phyloP scores from a whole-genome alignment of 2,329 filamentous ascomycete genomes.

The Cercospora nicotianae region DNA sequence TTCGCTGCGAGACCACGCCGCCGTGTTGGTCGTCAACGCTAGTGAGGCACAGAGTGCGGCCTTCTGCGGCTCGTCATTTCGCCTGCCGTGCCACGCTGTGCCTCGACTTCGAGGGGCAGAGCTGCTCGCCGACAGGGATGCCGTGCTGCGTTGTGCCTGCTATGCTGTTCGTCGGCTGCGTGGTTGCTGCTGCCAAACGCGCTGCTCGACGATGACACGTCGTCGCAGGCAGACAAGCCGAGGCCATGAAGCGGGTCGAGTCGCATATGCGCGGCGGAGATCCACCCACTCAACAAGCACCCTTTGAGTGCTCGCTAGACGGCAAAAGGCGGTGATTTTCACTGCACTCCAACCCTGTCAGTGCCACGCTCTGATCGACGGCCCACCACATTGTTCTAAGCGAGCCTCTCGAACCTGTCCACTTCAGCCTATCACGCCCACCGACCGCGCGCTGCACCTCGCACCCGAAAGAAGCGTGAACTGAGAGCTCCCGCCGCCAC shows the following conservation, averaged over 20 bases:
- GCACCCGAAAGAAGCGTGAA: not conserved
- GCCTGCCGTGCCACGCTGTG: slow-evolving; percentile 20
- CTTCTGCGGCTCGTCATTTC: slow-evolving; percentile 26
- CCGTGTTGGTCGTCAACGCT: slow-evolving; percentile 5
- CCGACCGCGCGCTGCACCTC: not conserved
- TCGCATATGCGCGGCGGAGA: not conserved
- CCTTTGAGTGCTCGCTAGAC: not conserved
- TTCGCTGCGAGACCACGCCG: slow-evolving; percentile 7
- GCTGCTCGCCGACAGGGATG: not conserved
- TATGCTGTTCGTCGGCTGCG: not conserved
- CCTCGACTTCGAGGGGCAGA: not conserved
- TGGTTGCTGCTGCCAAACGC: not conserved
- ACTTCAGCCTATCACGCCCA: not conserved
- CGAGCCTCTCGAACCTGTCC: not conserved
- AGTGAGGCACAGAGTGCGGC: slow-evolving; percentile 18
- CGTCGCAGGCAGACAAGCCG: not conserved
- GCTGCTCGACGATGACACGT: not conserved
- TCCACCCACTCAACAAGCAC: not conserved
- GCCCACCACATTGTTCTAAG: slow-evolving; percentile 1
- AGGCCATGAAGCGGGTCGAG: not conserved
- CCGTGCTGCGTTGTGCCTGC: not conserved
- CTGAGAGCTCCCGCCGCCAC: not conserved
- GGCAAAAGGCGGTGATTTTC: slow-evolving; percentile 3
- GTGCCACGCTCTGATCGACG: slow-evolving; percentile 6
- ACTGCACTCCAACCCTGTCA: not conserved